These are phyloP conservation scores for Solanum dulcamara DNA, from an alignment of 257 asterid species.

Conservation along the genomic window DNA sequence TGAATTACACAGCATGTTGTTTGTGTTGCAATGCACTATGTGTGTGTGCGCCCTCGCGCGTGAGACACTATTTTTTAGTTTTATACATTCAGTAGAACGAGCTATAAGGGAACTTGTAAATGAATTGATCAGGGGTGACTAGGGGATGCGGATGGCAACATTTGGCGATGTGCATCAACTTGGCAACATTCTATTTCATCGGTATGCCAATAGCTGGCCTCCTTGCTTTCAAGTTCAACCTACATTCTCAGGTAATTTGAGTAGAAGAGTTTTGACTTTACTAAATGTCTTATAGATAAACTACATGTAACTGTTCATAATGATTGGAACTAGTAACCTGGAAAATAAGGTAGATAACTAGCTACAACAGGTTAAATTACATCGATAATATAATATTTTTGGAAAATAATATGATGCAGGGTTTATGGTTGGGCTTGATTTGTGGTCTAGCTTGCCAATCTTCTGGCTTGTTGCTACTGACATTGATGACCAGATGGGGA, in stretches of 20 bases:
- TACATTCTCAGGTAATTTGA: conserved; percentile 41
- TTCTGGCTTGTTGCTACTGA: conserved; percentile 39
- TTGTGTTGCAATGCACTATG: background rate
- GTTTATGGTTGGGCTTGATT: conserved; percentile 65
- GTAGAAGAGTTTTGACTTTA: background rate
- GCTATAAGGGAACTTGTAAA: background rate
- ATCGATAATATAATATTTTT: background rate
- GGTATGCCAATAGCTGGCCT: conserved; percentile 58
- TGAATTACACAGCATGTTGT: background rate
- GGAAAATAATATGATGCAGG: conserved; percentile 21
- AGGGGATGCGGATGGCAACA: conserved; percentile 88
- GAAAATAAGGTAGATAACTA: background rate
- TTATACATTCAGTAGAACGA: background rate
- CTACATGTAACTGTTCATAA: background rate
- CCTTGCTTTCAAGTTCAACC: conserved; percentile 43
- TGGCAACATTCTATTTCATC: conserved; percentile 48
- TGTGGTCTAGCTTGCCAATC: conserved; percentile 54
- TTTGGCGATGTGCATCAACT: conserved; percentile 41
- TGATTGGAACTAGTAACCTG: background rate
- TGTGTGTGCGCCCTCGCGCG: background rate
- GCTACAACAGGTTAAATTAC: background rate
- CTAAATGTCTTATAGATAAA: background rate
- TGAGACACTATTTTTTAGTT: background rate
- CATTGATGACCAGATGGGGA: conserved; percentile 46
- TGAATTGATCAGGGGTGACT: conserved; percentile 40